These are phyloP conservation scores for Nothophytophthora sp. DNA, from an alignment of 352 stramenopile genomes.

Conservation along the genomic window DNA sequence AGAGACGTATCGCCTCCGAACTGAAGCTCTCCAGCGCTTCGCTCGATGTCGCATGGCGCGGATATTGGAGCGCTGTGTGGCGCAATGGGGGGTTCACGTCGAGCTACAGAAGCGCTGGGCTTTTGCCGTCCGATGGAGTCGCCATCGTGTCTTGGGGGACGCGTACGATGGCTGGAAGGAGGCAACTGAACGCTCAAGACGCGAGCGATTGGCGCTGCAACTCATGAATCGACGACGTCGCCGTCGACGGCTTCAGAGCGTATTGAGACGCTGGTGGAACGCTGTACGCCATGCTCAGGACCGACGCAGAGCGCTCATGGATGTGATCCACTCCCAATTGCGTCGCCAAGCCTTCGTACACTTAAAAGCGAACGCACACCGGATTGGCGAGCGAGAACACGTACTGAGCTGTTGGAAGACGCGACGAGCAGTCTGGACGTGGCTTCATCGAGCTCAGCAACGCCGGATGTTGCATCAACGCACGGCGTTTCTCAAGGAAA, in stretches of 20 bases:
- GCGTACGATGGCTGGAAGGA: constrained; percentile 20
- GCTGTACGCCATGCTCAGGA: not conserved
- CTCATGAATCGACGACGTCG: constrained; percentile 14
- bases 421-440: constrained; percentile 20
- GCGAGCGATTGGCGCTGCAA: constrained; percentile 12
- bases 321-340: constrained; percentile 11
- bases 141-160: constrained; percentile 12
- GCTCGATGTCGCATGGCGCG: not conserved
- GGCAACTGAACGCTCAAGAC: constrained; percentile 7
- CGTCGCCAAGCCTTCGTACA: constrained; percentile 12
- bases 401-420: constrained; percentile 17
- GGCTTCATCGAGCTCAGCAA: constrained; percentile 13
- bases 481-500: constrained; percentile 21
- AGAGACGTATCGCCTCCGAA: constrained; percentile 4
- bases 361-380: not conserved
- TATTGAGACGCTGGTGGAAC: constrained; percentile 11
- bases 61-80: constrained; percentile 4
- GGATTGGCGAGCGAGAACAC: constrained; percentile 2
- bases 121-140: constrained; percentile 26
- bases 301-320: constrained; percentile 7
- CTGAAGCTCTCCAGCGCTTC: constrained; percentile 7
- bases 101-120: constrained; percentile 16
- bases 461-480: constrained; percentile 16
- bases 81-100: constrained; percentile 15
- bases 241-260: constrained; percentile 9